Evolutionary conservation across 106 monocot genomes (phyloP), one percentile per base, ranked within the genome.

Genomic region (Posidonia australis): DNA sequence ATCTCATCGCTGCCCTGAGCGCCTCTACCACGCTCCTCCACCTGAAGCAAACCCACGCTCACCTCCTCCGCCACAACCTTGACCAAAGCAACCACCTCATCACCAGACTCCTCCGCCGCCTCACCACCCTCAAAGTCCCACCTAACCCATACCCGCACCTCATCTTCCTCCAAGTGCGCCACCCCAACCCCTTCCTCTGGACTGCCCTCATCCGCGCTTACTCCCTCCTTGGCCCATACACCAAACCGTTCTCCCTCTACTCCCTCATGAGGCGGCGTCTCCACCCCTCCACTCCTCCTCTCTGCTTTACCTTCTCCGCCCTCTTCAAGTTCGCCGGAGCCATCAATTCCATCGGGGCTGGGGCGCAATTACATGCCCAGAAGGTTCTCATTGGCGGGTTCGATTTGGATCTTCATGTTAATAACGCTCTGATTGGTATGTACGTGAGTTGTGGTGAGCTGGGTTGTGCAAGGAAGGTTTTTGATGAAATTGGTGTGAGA

Each of bases 221-320:
- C 54, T 32, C 78, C 36, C 23, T 67, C 51, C 55, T 51, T 48
- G 16, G 69, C 55, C 17, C 24, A 3, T 49, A 56, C 20, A 20
- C 51, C n/a, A 24, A 13, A 1, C 63, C 86, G 16, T 62, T 82
- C 64, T 10, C 24, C n/a, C 3, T 78, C 44, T 86, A 74, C 67
- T 44, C 70, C 21, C 25, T 51, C 57, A 86, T 86, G 84, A 23
- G 60, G 41, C 68, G 42, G 10, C 13, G 24, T 57, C 26, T 27
- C 57, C 57, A 27, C 26, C 57, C 57, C 16, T 57, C 57, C 57
- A 57, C 57, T 1, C 26, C 57, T 28, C 57, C 57, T 21, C 76
- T 85, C 52, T 71, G 78, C 27, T 85, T 85, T 62, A 78, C 81
- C 19, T 81, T 79, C 76, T 70, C 78, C 31, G 76, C 78, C 10